Evolutionary conservation across 148 eudicot genomes (phyloP), one percentile per base, ranked within the genome.

Genomic region (Persicaria maculosa): DNA sequence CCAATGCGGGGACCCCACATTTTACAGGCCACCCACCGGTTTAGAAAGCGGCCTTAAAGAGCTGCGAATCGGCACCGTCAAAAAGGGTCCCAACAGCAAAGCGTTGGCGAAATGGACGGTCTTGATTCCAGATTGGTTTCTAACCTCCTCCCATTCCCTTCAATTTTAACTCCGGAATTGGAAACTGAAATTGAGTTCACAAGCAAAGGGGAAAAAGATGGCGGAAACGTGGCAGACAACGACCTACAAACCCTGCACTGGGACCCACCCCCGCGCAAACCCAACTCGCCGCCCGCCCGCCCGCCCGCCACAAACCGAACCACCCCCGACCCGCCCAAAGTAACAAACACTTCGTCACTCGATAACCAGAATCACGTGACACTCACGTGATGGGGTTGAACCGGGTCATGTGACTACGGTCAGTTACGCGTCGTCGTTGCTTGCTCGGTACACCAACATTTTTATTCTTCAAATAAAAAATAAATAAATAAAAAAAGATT

Each of bases 311-410:
- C 50, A 53, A 22, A 48, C 12, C 11, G 47, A 19, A 9, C 44
- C 9, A n/a, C n/a, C 44, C 47, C 36, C 36, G 17, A 61, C 15
- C 48, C 43, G 36, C 9, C 44, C 43, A 16, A 48, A 12, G 12
- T 48, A 20, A 17, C 11, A 46, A n/a, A n/a, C 14, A 15, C 62
- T n/a, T 5, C 20, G 17, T 6, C 50, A 43, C 9, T 6, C 72
- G 0, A 22, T 8, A 12, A 9, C 16, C 0, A 20, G 8, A 4
- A 68, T 44, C 72, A 68, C 72, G 72, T 68, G 72, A 44, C 16
- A 6, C 17, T 46, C 81, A 74, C 77, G 81, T 79, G 81, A 68
- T 65, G 62, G 25, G 62, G 62, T 12, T 59, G 40, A 59, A 22
- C 40, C 62, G 9, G 64, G 64, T 58, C 64, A 59, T 59, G 65